Base-by-base conservation (phyloP, 2,329 filamentous ascomycete genomes). In the Sporothrix humicola region DNA sequence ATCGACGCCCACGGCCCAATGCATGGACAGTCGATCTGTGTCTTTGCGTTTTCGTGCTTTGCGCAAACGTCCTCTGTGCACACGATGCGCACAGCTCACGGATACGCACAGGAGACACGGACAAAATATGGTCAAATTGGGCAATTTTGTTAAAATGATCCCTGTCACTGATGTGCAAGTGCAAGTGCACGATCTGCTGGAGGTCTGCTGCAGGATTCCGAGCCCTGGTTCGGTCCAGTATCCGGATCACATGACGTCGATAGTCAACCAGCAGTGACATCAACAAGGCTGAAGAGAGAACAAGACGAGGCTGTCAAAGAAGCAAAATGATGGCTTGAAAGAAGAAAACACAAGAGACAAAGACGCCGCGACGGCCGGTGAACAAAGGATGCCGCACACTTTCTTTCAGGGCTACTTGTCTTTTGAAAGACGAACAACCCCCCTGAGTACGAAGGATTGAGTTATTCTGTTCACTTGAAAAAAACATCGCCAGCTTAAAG, bases 111-210 rank as follows among this genome's bases (percentile, higher is more conserved):
- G 42, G n/a, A 59, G 10, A 31, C 23, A 15, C 26, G 15, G 6
- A 15, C 23, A 17, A 23, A 15, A 17, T 2, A 44, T 17, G 12
- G 2, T 37, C 31, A 37, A 37, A 37, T 37, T 37, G 31, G 31
- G 20, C 2, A 48, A 23, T 10, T 20, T 20, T 20, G 10, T 20
- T 23, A 13, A 12, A 44, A 20, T 20, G 61, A 48, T 13, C 61
- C 42, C 42, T 12, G 20, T 26, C 59, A 6, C 10, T 63, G 58
- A 44, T 63, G 58, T 37, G 31, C 58, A 44, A 44, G 15, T 37
- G 58, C 31, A 54, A 54, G 50, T 20, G 20, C 50, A 31, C 31
- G 58, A 63, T 63, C 58, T 44, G 58, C 58, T 63, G 31, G 58
- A 17, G 17, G 3, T 37, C 31, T 6, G 1, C 23, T 26, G 37